Percentiles rank a stretch among this genome's conserved stretches.
Conservation (phyloP, 345 rosid species). For the Arabis hirsuta region DNA sequence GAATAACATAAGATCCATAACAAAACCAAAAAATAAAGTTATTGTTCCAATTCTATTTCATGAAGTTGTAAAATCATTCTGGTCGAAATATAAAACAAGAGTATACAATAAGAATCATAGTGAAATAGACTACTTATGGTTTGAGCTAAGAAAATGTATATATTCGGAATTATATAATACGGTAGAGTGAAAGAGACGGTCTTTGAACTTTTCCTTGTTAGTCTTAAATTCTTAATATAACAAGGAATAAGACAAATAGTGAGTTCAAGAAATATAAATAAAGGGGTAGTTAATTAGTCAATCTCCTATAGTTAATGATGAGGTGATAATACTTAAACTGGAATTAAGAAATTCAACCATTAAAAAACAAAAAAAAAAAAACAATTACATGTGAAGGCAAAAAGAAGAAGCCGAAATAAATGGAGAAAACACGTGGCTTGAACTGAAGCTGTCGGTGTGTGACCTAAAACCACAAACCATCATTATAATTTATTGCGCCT, state of each 20-base stretch:
- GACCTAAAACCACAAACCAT: slow-evolving; percentile 31
- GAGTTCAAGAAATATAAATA: not conserved
- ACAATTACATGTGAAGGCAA: slow-evolving; percentile 31
- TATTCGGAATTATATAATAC: not conserved
- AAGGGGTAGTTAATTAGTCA: not conserved
- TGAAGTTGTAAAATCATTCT: too few relatives aligned
- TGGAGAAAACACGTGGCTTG: slow-evolving; percentile 42
- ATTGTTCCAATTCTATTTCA: too few relatives aligned
- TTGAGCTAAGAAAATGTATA: not conserved
- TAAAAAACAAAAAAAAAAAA: not conserved
- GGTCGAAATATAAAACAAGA: not conserved
- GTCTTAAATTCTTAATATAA: not conserved
- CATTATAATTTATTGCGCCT: slow-evolving; percentile 26
- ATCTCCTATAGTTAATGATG: slow-evolving; percentile 22
- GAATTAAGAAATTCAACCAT: slow-evolving; percentile 33
- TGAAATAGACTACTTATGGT: not conserved
- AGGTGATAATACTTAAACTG: slow-evolving; percentile 23
- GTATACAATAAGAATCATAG: not conserved
- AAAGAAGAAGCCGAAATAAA: slow-evolving; percentile 36
- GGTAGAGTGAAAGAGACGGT: slow-evolving; percentile 31
- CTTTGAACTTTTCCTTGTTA: not conserved
- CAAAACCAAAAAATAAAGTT: too few relatives aligned
- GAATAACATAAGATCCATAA: too few relatives aligned
- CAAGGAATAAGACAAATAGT: slow-evolving; percentile 1
- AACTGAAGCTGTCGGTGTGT: slow-evolving; percentile 44